Evolutionary conservation across 202 grass and related monocot genomes (phyloP), one percentile per base, ranked within the genome.

Genomic region (Tripidium arundinaceum): DNA sequence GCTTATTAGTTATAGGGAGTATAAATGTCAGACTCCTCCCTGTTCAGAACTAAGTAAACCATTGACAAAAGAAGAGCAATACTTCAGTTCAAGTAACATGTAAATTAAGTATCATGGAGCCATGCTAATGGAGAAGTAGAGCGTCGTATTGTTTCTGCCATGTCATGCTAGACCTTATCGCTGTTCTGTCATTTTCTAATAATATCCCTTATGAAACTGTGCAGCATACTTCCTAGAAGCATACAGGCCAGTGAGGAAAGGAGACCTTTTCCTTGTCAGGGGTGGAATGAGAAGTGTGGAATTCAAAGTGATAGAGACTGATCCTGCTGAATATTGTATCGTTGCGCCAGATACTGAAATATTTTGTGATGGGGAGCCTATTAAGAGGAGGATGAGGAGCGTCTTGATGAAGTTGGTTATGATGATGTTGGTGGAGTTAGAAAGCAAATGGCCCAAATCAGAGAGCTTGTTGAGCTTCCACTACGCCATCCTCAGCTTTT

Each of bases 381-480:
- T 97, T 61, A 97, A 94, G 74, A 93, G 94, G 94, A 97, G 77
- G 94, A 97, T 69, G 94, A 97, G 84, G 91, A 97, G 43, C 87
- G 94, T 40, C 91, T 97, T 57, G 91, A 97, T 21, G 94, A 97
- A 5, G 94, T 97, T 54, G 94, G 94, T 15, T 97, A 97, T 60
- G 94, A 97, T 89, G 94, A 97, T 77, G 94, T 97, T 34, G 94
- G 94, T 65, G 94, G 94, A 27, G 94, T 97, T 24, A 78, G 94
- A 37, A 97, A 94, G 75, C 91, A 97, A 47, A 97, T 97, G 93
- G 93, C 93, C 47, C 93, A 97, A 45, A 97, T 97, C 71, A 83
- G 93, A 73, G 94, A 97, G 83, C 79, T 97, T 79, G 94, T 97
- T 2, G 94, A 97, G 73, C 91, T 97, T 64, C 94, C 94, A 57